Evolutionary conservation across 75 land plant species (phyloP), one percentile per base, ranked within the genome.

Genomic region (Selaginella moellendorffii): DNA sequence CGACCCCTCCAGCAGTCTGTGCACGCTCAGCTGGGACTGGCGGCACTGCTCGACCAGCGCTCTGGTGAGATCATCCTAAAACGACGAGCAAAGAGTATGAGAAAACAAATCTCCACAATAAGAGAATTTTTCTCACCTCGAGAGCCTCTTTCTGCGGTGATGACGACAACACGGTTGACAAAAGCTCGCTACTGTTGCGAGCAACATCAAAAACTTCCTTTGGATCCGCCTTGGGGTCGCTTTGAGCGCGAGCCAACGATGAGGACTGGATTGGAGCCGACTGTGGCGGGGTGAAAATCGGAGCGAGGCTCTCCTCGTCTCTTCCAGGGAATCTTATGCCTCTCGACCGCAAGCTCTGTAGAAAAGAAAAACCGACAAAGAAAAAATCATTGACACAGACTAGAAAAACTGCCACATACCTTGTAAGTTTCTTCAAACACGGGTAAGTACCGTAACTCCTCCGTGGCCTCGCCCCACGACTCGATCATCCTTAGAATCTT

Each of bases 381-480:
- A n/a, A n/a, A n/a, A n/a, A n/a, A n/a, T n/a, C n/a, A n/a, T n/a
- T n/a, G n/a, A n/a, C n/a, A n/a, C n/a, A n/a, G n/a, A n/a, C n/a
- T n/a, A n/a, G n/a, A n/a, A n/a, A 36, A 5, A 36, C 46, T 5
- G 10, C 30, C 2, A 19, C 22, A 20, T 76, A 90, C 97, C 97
- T 91, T 91, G 69, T 91, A 91, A 10, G 97, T 87, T 69, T 91
- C 88, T 68, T 87, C 97, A 79, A 78, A 91, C 56, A 87, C 86
- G 30, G 97, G 97, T 46, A 91, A 74, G 69, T 91, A 84, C 0
- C 97, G 83, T 0, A 91, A 82, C 56, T 91, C 88, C 56, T 76
- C 63, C 0, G 87, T 65, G 2, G 92, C 81, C 61, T 91, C 97
- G 5, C 97, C 97, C 97, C 97, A 91, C 1, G 92, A 54, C 68